Evolutionary conservation across 352 stramenopile genomes (phyloP).

Genomic region (Pythium biforme): DNA sequence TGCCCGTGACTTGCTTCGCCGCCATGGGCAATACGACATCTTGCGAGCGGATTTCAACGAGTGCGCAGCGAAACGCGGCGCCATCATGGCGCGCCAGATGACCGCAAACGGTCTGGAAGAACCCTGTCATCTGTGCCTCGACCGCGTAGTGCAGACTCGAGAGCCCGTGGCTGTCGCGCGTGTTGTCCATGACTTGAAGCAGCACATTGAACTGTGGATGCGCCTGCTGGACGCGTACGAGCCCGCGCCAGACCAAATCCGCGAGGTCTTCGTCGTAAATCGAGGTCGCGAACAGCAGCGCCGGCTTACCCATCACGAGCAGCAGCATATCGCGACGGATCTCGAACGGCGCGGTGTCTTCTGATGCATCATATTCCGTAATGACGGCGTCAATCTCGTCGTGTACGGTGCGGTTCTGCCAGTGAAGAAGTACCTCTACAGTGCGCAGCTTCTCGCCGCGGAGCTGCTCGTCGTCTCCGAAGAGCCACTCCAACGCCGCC

Average conservation of each 20-base stretch:
- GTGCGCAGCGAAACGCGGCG: constrained; percentile 4
- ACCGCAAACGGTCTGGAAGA: constrained; percentile 38
- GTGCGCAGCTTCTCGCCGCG: constrained; percentile 15
- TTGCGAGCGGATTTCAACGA: constrained; percentile 33
- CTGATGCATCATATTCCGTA: constrained; percentile 28
- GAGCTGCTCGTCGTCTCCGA: constrained; percentile 28
- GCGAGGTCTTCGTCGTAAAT: constrained; percentile 86
- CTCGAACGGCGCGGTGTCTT: constrained; percentile 9
- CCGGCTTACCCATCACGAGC: constrained; percentile 73
- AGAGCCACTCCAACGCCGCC: constrained; percentile 47
- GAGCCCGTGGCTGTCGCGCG: constrained; percentile 62
- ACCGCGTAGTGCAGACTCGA: constrained; percentile 73
- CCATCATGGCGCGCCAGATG: constrained; percentile 5
- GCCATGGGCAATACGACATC: constrained; percentile 70
- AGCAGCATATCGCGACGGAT: constrained; percentile 33
- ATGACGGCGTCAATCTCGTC: constrained; percentile 33
- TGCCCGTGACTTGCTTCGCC: constrained; percentile 57
- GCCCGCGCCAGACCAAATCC: constrained; percentile 54
- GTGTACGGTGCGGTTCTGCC: constrained; percentile 16
- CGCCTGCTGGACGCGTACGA: constrained; percentile 42
- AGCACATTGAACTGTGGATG: constrained; percentile 45
- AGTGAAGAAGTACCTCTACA: constrained; percentile 20
- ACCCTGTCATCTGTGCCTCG: constrained; percentile 64
- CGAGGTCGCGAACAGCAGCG: constrained; percentile 74
- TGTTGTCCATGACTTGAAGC: constrained; percentile 73